Evolutionary conservation across 192 early-diverging fungal species (phyloP), one percentile per base, ranked within the genome.

Genomic region (Ambispora gerdemannii): DNA sequence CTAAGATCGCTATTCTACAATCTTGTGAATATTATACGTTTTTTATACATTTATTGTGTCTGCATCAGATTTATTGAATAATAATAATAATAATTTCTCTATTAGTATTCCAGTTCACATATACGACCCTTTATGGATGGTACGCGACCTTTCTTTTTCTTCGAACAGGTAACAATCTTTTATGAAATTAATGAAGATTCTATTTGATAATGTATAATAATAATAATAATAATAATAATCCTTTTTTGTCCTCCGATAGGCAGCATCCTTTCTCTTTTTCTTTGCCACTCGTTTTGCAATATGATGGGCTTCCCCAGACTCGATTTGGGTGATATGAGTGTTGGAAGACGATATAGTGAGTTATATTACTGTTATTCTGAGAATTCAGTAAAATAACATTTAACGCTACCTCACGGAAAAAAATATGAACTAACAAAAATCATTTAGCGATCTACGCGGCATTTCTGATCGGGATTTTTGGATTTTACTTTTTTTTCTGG

Each of bases 51-150:
- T 17, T 74, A 24, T 75, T 78, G 7, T 11, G 70, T 2, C 2
- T 80, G 19, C 61, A 73, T 2, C 70, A 75, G 1, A 20, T 60
- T 71, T 68, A 63, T 50, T 33, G 13, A 67, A 24, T 17, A 43
- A 20, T 22, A 50, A 35, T 65, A 30, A 2, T 49, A 49, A 49
- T 3, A 27, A 2, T 17, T 50, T 25, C 24, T 22, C 20, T 61
- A 34, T 7, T 34, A 80, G 83, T 71, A 0, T 88, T 89, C 49
- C 90, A 92, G 62, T 84, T 94, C 50, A 33, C 63, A 0, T 94
- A 91, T 74, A 94, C 91, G 1, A 88, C 83, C 3, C 20, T 92
- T 3, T 94, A 92, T 81, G 92, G 92, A 20, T 92, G 89, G 88
- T 91, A 86, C 80, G 86, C 85, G 10, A 84, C 84, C 15, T 92